phyloP scores from a whole-genome alignment of 495 filamentous ascomycete genomes.

The Clohesyomyces aquaticus region DNA sequence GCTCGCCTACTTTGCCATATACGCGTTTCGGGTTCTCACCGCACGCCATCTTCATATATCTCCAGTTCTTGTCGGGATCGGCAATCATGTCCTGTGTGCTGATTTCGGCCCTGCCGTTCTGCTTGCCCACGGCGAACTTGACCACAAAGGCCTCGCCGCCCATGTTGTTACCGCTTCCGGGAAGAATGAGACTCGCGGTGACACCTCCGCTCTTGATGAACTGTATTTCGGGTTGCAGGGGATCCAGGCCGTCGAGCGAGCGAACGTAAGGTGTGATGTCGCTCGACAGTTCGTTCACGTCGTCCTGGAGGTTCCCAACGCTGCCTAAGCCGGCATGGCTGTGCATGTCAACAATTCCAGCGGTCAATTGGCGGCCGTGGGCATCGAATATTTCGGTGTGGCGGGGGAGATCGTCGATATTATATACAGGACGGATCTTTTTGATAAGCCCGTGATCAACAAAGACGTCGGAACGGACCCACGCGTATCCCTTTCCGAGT shows the following conservation, averaged over 20 bases:
- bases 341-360: slow-evolving; percentile 71
- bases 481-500: slow-evolving; percentile 35
- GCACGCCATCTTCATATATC: slow-evolving; percentile 74
- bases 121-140: slow-evolving; percentile 53
- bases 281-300: slow-evolving; percentile 54
- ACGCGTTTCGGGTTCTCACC: slow-evolving; percentile 66
- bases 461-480: slow-evolving; percentile 40
- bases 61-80: slow-evolving; percentile 51
- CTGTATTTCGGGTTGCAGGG: slow-evolving; percentile 58
- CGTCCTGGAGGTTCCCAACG: slow-evolving; percentile 44
- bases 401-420: slow-evolving; percentile 7
- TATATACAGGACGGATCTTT: slow-evolving; percentile 25
- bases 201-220: slow-evolving; percentile 71
- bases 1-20: slow-evolving; percentile 46
- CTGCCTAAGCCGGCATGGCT: slow-evolving; percentile 53
- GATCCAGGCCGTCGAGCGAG: slow-evolving; percentile 61
- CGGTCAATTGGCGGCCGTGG: slow-evolving; percentile 62
- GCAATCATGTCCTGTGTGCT: slow-evolving; percentile 55
- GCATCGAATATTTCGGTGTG: slow-evolving; percentile 52
- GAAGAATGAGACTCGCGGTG: slow-evolving; percentile 66
- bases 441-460: slow-evolving; percentile 40
- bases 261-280: slow-evolving; percentile 61
- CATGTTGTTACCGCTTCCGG: slow-evolving; percentile 68
- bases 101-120: slow-evolving; percentile 52
- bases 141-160: slow-evolving; percentile 68